Base-by-base conservation (phyloP, 2,329 filamentous ascomycete species). In the Cordyceps militaris region DNA sequence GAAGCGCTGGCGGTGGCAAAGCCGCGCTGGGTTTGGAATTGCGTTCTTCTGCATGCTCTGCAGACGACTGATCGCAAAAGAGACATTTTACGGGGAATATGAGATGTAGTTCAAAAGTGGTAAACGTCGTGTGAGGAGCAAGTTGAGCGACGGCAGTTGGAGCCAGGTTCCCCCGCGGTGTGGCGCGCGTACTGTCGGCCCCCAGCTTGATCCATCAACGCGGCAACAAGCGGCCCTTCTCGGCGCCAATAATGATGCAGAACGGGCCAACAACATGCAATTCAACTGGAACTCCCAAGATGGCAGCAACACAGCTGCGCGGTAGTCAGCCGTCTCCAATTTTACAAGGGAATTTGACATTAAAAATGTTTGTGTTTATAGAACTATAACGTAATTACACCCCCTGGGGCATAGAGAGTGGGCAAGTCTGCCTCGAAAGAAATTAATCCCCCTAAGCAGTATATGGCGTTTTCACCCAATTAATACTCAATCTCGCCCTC, bases 401-500 rank as follows among this genome's bases (percentile, higher is more conserved):
- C 63, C 65, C 53, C 60, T 57, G 63, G 66, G 62, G 65, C 63
- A 65, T 66, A 65, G 60, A 62, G 65, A 63, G 61, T 65, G 62
- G 64, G 64, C 62, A 68, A 63, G 62, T 65, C 66, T 59, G 55
- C 53, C 53, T 47, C 24, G 58, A 59, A 58, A 60, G 59, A 50
- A 51, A 53, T 58, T 47, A 60, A 59, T 65, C 63, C 57, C 55
- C 57, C 57, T 34, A 42, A 54, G 57, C 57, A 58, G 50, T 58
- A 53, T 34, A 55, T 55, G 16, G 43, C 50, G 13, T 54, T 50
- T 42, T 54, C 34, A 58, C 57, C 57, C 57, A 56, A 56, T 71
- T 95, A 96, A 83, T 97, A 96, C 84, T 97, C 93, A 65, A 89
- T 89, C 78, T 95, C 91, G 66, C 82, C 79, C 71, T 92, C 90